Base-by-base conservation (phyloP, 495 filamentous ascomycete genomes). In the Tuber borchii region DNA sequence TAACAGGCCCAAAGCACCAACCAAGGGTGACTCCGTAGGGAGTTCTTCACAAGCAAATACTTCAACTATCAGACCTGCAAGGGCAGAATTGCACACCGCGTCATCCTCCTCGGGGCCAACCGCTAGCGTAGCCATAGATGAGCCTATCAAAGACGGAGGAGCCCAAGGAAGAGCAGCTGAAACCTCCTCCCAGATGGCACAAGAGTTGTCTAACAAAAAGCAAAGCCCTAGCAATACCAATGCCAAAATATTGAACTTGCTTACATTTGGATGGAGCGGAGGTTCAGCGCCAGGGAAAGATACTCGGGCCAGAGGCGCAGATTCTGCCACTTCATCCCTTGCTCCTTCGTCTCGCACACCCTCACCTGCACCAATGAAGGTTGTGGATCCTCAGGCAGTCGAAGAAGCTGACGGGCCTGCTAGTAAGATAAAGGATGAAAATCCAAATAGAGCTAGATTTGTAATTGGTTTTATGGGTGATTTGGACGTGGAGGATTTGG, bases 181-280 rank as follows among this genome's bases (percentile, higher is more conserved):
- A 43, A 34, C 56, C 56, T 34, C 51, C 51, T 9, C 56, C 26
- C 56, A 65, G 56, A 42, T n/a, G 40, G 44, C 65, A 10, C 61
- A 70, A 39, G 79, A 70, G n/a, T 73, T 43, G 16, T 71, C 70
- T 45, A 79, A 51, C 68, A 74, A 74, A 22, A 76, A 69, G 40
- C 79, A 51, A 34, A 70, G 68, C 73, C 44, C 77, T 9, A 72
- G 65, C 39, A 81, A 34, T 26, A 75, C 80, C 26, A 81, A 81
- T 74, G 79, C 78, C 22, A 83, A 78, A 77, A 77, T 83, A 37
- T 70, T 83, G 69, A 83, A 81, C 40, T 42, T 83, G 8, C 74
- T 83, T 16, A 83, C 81, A 7, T 83, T 83, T 74, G 81, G 81
- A 31, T 83, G 81, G 81, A 78, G 73, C 43, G 76, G 81, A 3